Evolutionary conservation across 1,284 basidiomycete genomes (phyloP).

Genomic region (Coriolopsis trogii): DNA sequence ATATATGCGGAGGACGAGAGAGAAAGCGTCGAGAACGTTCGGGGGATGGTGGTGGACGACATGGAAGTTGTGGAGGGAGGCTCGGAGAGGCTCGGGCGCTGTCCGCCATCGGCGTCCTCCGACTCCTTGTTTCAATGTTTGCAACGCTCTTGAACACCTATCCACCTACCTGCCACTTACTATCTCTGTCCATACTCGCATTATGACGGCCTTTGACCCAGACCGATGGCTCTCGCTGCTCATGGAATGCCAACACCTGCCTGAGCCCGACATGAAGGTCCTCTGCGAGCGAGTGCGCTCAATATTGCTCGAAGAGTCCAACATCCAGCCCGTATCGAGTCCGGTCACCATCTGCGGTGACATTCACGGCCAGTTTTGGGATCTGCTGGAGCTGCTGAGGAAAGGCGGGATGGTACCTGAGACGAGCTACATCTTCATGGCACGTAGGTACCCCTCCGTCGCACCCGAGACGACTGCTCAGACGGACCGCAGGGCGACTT

Average conservation of each 20-base stretch:
- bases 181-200: no score
- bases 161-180: neutral
- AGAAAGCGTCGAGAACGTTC: constrained; percentile 3
- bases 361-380: constrained; percentile 97
- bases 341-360: constrained; percentile 95
- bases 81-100: no score
- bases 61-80: neutral
- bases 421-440: constrained; percentile 98
- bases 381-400: constrained; percentile 87
- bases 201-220: constrained; percentile 51
- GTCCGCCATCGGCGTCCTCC: no score
- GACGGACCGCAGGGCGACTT: constrained; percentile 81
- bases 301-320: constrained; percentile 92
- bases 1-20: neutral
- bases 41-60: neutral
- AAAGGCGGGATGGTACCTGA: constrained; percentile 88
- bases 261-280: constrained; percentile 89
- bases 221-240: constrained; percentile 82
- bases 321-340: constrained; percentile 90
- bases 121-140: no score
- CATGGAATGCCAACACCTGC: constrained; percentile 83
- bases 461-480: constrained; percentile 25
- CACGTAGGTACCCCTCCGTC: constrained; percentile 55
- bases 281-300: constrained; percentile 87
- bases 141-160: neutral